Evolutionary conservation across 208 protist genomes (phyloP).

Genomic region (Leishmania braziliensis): DNA sequence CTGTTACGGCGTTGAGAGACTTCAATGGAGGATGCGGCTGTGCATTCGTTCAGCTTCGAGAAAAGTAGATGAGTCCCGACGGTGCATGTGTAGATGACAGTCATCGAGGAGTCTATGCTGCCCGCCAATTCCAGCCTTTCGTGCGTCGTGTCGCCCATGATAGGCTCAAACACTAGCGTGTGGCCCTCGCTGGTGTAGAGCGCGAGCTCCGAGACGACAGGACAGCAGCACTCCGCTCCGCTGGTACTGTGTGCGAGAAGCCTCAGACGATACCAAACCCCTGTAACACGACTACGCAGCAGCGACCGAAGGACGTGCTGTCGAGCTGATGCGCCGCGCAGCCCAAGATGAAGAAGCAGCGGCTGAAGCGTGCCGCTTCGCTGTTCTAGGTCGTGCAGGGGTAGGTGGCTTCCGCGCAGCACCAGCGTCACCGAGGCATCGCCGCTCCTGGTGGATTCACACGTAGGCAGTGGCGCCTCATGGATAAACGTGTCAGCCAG

Average conservation of each 20-base stretch:
- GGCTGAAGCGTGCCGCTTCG: constrained; percentile 7
- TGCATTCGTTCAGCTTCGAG: neutral
- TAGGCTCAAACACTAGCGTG: constrained; percentile 20
- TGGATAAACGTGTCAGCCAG: constrained; percentile 10
- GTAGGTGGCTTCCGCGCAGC: constrained; percentile 17
- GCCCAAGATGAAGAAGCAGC: constrained; percentile 21
- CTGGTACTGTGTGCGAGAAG: neutral
- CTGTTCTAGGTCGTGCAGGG: neutral
- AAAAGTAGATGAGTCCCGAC: constrained; percentile 15
- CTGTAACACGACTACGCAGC: constrained; percentile 14
- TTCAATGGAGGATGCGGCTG: neutral
- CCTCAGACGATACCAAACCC: constrained; percentile 16
- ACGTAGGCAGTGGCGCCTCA: neutral
- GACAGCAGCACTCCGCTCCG: neutral
- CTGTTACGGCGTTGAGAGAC: neutral
- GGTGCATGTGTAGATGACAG: constrained; percentile 19
- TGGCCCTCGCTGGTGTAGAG: constrained; percentile 23
- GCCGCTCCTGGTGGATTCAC: too few species aligned
- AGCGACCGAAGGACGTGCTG: constrained; percentile 12
- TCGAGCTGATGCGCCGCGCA: constrained; percentile 11
- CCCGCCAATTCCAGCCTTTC: too few species aligned
- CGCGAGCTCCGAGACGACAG: constrained; percentile 8
- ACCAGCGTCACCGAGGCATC: constrained; percentile 10
- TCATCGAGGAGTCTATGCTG: neutral
- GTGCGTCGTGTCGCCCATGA: neutral